Conservation (phyloP, 2,329 filamentous ascomycete species). For the Arthroderma sp. region DNA sequence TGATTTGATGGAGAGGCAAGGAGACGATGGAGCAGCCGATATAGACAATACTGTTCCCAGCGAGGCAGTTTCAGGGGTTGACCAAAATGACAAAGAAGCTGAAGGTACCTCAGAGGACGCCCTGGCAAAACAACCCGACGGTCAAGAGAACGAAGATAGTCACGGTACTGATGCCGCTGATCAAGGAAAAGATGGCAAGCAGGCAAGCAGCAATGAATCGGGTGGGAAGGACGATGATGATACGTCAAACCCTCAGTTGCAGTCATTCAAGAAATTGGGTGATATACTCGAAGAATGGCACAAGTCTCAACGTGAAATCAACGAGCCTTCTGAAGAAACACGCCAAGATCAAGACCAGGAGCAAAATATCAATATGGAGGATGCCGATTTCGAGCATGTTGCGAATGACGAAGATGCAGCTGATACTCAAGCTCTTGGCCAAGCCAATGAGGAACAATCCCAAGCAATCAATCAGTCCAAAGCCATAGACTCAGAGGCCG, state of each 20-base stretch:
- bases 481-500: slow-evolving; percentile 59
- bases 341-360: slow-evolving; percentile 41
- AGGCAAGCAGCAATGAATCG: slow-evolving; percentile 13
- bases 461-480: slow-evolving; percentile 77
- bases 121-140: slow-evolving; percentile 30
- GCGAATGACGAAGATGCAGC: slow-evolving; percentile 66
- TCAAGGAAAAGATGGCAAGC: slow-evolving; percentile 18
- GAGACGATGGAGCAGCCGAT: slow-evolving; percentile 38
- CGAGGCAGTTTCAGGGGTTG: slow-evolving; percentile 27
- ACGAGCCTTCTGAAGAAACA: slow-evolving; percentile 43
- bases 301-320: slow-evolving; percentile 71
- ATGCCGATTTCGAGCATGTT: slow-evolving; percentile 86
- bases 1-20: slow-evolving; percentile 31
- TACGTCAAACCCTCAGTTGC: slow-evolving; percentile 33
- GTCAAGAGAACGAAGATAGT: slow-evolving; percentile 33
- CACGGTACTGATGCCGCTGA: slow-evolving; percentile 23
- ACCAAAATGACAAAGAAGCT: slow-evolving; percentile 29
- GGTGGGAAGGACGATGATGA: slow-evolving; percentile 24
- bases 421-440: slow-evolving; percentile 86
- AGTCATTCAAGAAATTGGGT: slow-evolving; percentile 88
- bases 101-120: slow-evolving; percentile 35
- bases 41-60: slow-evolving; percentile 40
- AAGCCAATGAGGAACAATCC: slow-evolving; percentile 75
- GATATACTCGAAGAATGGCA: slow-evolving; percentile 91
- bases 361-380: slow-evolving; percentile 55